Percentiles rank a stretch among this genome's conserved stretches.
phyloP scores from a whole-genome alignment of 176 grass and related monocot species.

The Cenchrus americanus region DNA sequence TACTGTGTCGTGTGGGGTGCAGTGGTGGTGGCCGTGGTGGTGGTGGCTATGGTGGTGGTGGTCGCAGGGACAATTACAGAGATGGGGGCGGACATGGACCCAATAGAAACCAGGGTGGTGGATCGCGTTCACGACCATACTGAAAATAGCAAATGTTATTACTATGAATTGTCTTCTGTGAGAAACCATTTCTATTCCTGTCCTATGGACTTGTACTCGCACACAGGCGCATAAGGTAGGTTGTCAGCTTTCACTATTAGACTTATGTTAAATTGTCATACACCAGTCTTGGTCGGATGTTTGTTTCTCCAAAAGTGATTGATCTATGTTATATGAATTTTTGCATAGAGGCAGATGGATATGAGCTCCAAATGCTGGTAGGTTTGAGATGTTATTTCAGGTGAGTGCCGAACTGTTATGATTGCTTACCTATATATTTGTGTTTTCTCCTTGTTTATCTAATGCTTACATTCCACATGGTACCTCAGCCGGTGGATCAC shows the following conservation, averaged over 20 bases:
- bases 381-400: conserved; percentile 83
- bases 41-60: conserved; percentile 82
- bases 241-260: conserved; percentile 45
- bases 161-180: conserved; percentile 83
- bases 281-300: conserved; percentile 49
- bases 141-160: conserved; percentile 70
- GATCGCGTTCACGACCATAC: conserved; percentile 83
- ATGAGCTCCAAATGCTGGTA: conserved; percentile 82
- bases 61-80: conserved; percentile 83
- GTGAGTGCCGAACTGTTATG: conserved; percentile 65
- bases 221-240: conserved; percentile 81
- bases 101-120: conserved; percentile 82
- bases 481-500: conserved; percentile 55
- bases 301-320: conserved; percentile 61
- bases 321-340: conserved; percentile 78
- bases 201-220: conserved; percentile 75
- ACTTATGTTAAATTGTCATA: conserved; percentile 61
- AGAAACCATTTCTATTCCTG: conserved; percentile 86
- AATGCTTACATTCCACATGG: conserved; percentile 68
- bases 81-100: conserved; percentile 88
- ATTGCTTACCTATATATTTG: conserved; percentile 35
- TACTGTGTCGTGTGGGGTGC: background rate
- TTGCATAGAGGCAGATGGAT: conserved; percentile 85
- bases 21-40: conserved; percentile 76
- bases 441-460: conserved; percentile 17